phyloP scores from a whole-genome alignment of 2,329 filamentous ascomycete genomes.

The Graphium sp. region DNA sequence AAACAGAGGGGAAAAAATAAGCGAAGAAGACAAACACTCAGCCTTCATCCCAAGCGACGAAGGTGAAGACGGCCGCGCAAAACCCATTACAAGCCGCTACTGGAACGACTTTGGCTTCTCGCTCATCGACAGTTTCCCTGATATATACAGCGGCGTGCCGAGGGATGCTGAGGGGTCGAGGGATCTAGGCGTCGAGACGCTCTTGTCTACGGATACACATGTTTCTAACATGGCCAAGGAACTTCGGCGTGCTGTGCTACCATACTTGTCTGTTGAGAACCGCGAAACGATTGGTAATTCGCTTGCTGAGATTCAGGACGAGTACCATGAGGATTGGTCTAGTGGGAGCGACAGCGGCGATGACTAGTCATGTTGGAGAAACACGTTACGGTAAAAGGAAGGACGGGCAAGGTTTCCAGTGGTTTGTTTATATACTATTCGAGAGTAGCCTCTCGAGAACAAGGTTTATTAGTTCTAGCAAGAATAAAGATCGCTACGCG shows the following conservation, averaged over 20 bases:
- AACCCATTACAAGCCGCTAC: constrained; percentile 17
- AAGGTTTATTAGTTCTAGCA: too few species aligned
- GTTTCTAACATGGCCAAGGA: constrained; percentile 53
- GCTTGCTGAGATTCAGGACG: constrained; percentile 67
- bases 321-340: constrained; percentile 78
- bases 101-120: constrained; percentile 49
- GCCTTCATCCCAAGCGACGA: background rate
- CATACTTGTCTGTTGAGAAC: constrained; percentile 56
- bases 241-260: constrained; percentile 46
- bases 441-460: too few species aligned
- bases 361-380: constrained; percentile 26
- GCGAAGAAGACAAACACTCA: background rate
- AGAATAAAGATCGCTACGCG: too few species aligned
- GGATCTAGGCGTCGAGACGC: constrained; percentile 30
- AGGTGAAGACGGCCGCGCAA: constrained; percentile 5
- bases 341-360: constrained; percentile 59
- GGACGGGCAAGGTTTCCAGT: too few species aligned
- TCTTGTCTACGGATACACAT: constrained; percentile 57
- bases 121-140: constrained; percentile 68
- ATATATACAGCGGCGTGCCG: constrained; percentile 40
- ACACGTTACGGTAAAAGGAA: background rate
- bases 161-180: constrained; percentile 10
- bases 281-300: constrained; percentile 70
- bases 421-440: too few species aligned
- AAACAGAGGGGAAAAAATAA: constrained; percentile 1